These are phyloP conservation scores for Suillus tomentosus DNA, from an alignment of 768 basidiomycete species.

Conservation along the genomic window DNA sequence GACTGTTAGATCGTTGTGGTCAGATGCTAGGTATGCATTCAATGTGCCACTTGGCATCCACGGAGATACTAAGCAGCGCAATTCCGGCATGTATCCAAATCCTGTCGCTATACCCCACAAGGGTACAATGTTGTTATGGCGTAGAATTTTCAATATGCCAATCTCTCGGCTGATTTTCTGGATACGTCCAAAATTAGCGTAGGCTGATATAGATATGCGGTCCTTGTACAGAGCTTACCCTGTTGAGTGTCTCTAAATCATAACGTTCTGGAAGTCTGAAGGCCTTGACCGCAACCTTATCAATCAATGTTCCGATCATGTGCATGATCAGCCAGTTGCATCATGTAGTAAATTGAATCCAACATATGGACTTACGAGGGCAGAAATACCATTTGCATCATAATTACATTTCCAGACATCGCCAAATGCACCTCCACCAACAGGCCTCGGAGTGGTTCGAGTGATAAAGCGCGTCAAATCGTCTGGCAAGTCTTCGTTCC, in stretches of 20 bases:
- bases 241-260: background rate
- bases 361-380: background rate
- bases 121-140: background rate
- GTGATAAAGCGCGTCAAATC: background rate
- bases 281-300: background rate
- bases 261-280: background rate
- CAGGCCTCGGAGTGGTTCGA: background rate
- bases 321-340: background rate
- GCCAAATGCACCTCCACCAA: background rate
- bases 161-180: background rate
- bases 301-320: no score
- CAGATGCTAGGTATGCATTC: no score
- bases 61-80: no score
- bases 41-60: no score
- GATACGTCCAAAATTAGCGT: background rate
- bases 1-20: no score
- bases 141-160: background rate
- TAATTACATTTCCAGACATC: background rate
- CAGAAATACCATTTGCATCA: background rate
- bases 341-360: background rate
- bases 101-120: background rate
- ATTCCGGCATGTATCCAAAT: background rate
- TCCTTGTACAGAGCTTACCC: background rate
- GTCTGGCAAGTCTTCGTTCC: background rate
- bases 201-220: background rate